Evolutionary conservation across 2,329 filamentous ascomycete species (phyloP), one percentile per base, ranked within the genome.

Genomic region (Simplicillium aogashimaense): DNA sequence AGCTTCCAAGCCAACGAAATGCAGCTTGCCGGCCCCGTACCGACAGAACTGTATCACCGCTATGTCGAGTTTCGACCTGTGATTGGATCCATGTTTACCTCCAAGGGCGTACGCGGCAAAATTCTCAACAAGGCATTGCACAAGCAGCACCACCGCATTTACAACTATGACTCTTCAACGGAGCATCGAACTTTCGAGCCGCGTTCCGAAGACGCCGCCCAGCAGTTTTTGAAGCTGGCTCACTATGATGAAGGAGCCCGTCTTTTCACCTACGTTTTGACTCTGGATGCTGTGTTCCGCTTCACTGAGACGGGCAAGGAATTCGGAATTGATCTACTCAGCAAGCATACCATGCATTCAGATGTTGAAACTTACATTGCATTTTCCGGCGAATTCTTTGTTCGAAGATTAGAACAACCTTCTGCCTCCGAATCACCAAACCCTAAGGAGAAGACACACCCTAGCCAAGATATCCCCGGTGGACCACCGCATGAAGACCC

Each of bases 271-370:
- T 97, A 95, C 51, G 82, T 95, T 18, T 67, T 97, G 16, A 94
- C 87, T 0, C 72, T 95, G 7, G 90, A 97, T 54, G 84, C 83
- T 5, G 71, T 90, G 39, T 76, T 94, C 55, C 82, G 88, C 35
- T 95, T 95, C 62, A 95, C 90, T 1, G 90, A 95, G 60, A 97
- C 90, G 0, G 90, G 90, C 25, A 92, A 92, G 52, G 89, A 95
- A 53, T 95, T 95, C 44, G 87, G 89, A 39, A 87, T 97, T 52
- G 90, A 95, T 62, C 69, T 95, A 59, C 64, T 97, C 52, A 88
- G 82, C 59, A 97, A 97, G 59, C 90, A 97, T 60, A 94, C 87
- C 32, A 95, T 97, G 87, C 90, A 97, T 64, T 90, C 86, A 48
- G 82, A 95, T 58, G 89, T 95, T 2, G 84, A 81, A 29, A 83